Conservation (phyloP, 2,329 filamentous ascomycete genomes). For the Leptographium galeiforme region DNA sequence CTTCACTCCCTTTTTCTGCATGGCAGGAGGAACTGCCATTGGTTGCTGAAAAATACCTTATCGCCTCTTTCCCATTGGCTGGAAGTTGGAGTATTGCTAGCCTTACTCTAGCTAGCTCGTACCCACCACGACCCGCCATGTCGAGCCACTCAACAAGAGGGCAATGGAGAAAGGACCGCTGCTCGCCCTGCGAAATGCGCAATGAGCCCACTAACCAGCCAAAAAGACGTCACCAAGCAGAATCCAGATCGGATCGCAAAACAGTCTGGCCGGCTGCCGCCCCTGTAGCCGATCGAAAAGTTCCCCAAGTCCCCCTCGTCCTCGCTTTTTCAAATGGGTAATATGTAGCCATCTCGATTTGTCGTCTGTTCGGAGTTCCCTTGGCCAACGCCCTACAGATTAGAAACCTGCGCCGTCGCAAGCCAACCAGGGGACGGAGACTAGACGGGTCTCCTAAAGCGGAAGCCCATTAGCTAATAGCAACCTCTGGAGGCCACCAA, state of each 20-base stretch:
- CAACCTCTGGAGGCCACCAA: neutral
- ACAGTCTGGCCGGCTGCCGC: too few relatives aligned
- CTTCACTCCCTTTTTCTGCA: neutral
- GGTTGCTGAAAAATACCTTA: neutral
- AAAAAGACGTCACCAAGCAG: too few relatives aligned
- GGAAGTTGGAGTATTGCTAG: neutral
- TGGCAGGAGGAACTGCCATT: neutral
- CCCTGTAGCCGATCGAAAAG: too few relatives aligned
- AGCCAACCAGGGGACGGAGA: neutral
- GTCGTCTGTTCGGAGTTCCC: neutral
- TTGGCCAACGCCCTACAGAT: neutral
- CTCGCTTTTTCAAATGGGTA: too few relatives aligned
- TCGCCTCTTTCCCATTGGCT: neutral
- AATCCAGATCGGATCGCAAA: too few relatives aligned
- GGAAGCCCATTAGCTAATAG: conserved; percentile 1
- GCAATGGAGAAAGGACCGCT: neutral
- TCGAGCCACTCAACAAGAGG: neutral
- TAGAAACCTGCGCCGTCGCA: neutral
- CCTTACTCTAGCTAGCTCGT: neutral
- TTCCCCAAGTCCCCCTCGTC: too few relatives aligned
- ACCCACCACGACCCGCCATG: neutral
- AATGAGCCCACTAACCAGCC: too few relatives aligned
- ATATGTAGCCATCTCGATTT: too few relatives aligned
- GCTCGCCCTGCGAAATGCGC: too few relatives aligned
- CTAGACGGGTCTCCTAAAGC: neutral